Evolutionary conservation across 2,329 filamentous ascomycete species (phyloP), one percentile per base, ranked within the genome.

Genomic region (Fusarium sp.): DNA sequence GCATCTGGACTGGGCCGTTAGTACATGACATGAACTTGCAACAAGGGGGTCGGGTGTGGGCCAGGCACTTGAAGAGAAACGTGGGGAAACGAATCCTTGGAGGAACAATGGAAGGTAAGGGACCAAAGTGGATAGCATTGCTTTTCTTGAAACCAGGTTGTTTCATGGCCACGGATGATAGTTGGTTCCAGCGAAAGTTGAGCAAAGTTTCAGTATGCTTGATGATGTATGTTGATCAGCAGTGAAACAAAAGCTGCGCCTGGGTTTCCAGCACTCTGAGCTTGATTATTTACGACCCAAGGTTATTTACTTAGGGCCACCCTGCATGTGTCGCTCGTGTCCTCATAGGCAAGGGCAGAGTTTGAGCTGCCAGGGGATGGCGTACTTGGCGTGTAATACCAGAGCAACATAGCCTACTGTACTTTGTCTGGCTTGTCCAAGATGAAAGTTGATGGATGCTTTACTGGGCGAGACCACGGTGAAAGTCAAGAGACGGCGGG

Each of bases 31-130:
- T 40, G 31, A 41, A 23, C 51, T 41, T 44, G 41, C 18, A 43
- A 31, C 61, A 55, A 44, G 51, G 40, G 56, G 18, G 18, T 23
- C 56, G 15, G 46, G 51, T 40, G 61, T 61, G 56, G 56, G 44
- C 56, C 41, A 13, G 47, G 30, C 54, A 51, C 44, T 60, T 18
- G 34, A 39, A 18, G 53, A 46, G 44, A 54, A 60, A 67, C 61
- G 65, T 53, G 65, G 65, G 65, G 61, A 65, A 65, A 41, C 7
- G 16, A 37, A 44, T 30, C 53, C 18, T 52, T 36, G 27, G 40
- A 27, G 51, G 43, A 28, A 62, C 28, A 36, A 9, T 6, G 34
- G 58, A 34, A 34, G 8, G 31, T 34, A 15, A 27, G 18, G 53
- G 28, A 52, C 57, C 51, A 40, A 62, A 30, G 41, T 36, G 48